Base-by-base conservation (phyloP, 2,329 filamentous ascomycete species). In the Cladobotryum mycophilum region DNA sequence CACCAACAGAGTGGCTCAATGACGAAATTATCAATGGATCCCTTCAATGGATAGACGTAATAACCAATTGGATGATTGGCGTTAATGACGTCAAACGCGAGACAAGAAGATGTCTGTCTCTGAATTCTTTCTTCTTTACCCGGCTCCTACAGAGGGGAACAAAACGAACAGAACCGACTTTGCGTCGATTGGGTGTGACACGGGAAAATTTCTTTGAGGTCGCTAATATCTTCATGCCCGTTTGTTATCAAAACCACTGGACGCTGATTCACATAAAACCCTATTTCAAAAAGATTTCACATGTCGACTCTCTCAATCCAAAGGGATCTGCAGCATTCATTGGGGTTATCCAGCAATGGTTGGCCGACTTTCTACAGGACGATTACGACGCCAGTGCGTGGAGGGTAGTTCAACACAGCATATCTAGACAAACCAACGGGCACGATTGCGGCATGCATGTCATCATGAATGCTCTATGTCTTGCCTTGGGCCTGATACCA, bases 361-460 rank as follows among this genome's bases (percentile, higher is more conserved):
- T 51, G 40, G 44, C 36, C 22, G 70, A 75, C 35, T 75, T 85
- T 47, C 70, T 89, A 5, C 67, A 67, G 14, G 68, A 76, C 3
- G 65, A 68, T 5, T 89, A 78, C 59, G 61, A 74, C 2, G 69
- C 70, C 13, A 67, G 69, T 2, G 82, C 87, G 38, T 91, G 87
- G 87, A 71, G 64, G 20, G 69, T 73, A 1, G 68, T 78, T 7
- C 63, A 67, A n/a, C 72, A 76, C 41, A 64, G 67, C 14, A 79
- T 78, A 35, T 76, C 80, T 0, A 59, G 56, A 3, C 87, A 91
- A 64, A 73, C 69, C 22, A 91, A 91, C 60, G 76, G 77, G 1
- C 81, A 78, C 61, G 88, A 91, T 63, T 91, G 88, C 58, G 88
- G 88, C n/a, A 80, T 89, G 3, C 88, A 89, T 63, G 80, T 84